These are phyloP conservation scores for Trichaptum fuscoviolaceum DNA, from an alignment of 768 basidiomycete genomes.

Conservation along the genomic window DNA sequence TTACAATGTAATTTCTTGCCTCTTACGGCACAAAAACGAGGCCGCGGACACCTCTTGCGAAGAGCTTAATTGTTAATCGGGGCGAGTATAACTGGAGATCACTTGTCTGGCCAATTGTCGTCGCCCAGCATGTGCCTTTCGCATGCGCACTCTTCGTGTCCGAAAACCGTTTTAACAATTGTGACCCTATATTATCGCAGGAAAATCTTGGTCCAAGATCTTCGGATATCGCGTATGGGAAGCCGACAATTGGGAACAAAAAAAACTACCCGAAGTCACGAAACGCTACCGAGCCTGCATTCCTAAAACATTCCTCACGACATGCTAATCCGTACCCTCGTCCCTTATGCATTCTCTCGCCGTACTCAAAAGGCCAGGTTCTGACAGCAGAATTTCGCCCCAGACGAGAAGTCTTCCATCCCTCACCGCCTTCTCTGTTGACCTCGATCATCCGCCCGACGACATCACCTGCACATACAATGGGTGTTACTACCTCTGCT, in stretches of 20 bases:
- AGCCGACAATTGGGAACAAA: constrained; percentile 1
- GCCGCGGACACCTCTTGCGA: background rate
- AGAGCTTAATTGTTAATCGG: constrained; percentile 1
- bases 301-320: constrained; percentile 1
- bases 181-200: background rate
- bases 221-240: background rate
- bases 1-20: background rate
- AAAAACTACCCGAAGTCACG: background rate
- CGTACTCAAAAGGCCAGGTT: background rate
- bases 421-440: background rate
- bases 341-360: constrained; percentile 1
- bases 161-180: background rate
- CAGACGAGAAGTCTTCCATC: background rate
- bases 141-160: background rate
- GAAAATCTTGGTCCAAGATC: background rate
- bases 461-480: background rate
- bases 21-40: background rate
- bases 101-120: background rate
- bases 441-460: background rate
- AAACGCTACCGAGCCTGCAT: background rate
- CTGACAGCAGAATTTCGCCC: background rate
- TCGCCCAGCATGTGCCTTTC: constrained; percentile 1
- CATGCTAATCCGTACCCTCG: background rate
- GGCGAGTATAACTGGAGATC: background rate
- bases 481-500: constrained; percentile 5